Conservation (phyloP, 2,329 filamentous ascomycete species). For the Drechslera avenae region DNA sequence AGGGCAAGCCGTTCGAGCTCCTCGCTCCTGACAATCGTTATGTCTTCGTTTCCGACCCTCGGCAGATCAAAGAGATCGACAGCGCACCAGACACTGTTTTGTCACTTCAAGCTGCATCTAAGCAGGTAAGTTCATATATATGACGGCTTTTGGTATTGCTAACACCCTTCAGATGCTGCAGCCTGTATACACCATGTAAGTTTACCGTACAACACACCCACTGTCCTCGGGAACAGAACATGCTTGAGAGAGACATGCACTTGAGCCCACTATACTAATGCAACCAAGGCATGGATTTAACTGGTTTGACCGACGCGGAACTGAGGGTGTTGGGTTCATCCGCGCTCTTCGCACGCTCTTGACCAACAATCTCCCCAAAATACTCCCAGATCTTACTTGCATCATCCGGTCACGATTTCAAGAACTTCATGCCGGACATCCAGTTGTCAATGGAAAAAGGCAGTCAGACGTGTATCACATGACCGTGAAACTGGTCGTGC, state of each 20-base stretch:
- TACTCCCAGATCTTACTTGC: slow-evolving; percentile 20
- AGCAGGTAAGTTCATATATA: slow-evolving; percentile 11
- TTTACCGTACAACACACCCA: neutral
- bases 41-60: slow-evolving; percentile 19
- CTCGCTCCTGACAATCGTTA: slow-evolving; percentile 21
- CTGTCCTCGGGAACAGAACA: too few species aligned
- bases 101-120: slow-evolving; percentile 23
- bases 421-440: slow-evolving; percentile 12
- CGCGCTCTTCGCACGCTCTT: slow-evolving; percentile 25
- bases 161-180: slow-evolving; percentile 13
- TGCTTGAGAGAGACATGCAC: too few species aligned
- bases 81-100: slow-evolving; percentile 20
- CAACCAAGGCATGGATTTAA: slow-evolving; percentile 36
- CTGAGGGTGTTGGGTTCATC: slow-evolving; percentile 34
- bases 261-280: too few species aligned
- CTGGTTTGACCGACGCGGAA: slow-evolving; percentile 36
- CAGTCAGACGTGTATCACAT: slow-evolving; percentile 18
- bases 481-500: slow-evolving; percentile 18
- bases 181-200: slow-evolving; percentile 19
- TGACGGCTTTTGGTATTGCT: neutral
- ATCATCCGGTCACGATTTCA: slow-evolving; percentile 17
- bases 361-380: slow-evolving; percentile 24
- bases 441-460: slow-evolving; percentile 11
- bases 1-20: slow-evolving; percentile 20
- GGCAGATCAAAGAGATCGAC: slow-evolving; percentile 25